These are phyloP conservation scores for Haberlea rhodopensis DNA, from an alignment of 257 asterid species.

Conservation along the genomic window DNA sequence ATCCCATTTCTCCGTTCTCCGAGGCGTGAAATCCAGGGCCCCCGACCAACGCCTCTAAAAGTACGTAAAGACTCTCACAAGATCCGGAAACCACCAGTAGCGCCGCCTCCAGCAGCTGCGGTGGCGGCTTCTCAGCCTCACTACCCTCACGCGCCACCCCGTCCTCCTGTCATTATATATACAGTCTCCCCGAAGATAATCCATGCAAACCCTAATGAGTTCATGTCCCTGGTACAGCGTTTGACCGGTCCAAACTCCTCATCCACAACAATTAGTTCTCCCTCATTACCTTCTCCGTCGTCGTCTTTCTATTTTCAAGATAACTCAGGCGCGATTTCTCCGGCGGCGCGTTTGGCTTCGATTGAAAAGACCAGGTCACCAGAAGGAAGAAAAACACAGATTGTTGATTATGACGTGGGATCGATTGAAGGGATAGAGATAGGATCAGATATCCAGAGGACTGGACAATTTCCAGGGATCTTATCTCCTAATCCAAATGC, in stretches of 20 bases:
- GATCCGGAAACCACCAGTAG: constrained; percentile 74
- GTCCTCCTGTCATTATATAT: constrained; percentile 86
- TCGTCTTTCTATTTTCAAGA: constrained; percentile 28
- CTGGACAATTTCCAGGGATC: constrained; percentile 58
- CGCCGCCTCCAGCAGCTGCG: constrained; percentile 32
- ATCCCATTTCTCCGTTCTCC: constrained; percentile 53
- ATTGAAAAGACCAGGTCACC: constrained; percentile 54
- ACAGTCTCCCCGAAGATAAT: constrained; percentile 89
- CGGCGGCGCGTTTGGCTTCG: constrained; percentile 84
- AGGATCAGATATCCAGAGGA: constrained; percentile 37
- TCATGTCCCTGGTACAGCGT: constrained; percentile 90
- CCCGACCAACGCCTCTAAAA: constrained; percentile 79
- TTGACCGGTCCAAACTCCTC: constrained; percentile 66
- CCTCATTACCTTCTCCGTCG: constrained; percentile 21
- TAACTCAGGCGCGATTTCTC: constrained; percentile 52
- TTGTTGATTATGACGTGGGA: constrained; percentile 15
- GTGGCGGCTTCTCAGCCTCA: constrained; percentile 12
- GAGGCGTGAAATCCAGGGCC: constrained; percentile 72
- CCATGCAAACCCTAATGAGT: constrained; percentile 96
- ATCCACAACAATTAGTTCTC: constrained; percentile 7
- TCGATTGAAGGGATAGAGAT: constrained; percentile 31
- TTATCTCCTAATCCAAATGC: constrained; percentile 84
- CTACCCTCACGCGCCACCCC: constrained; percentile 45
- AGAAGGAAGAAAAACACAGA: constrained; percentile 31
- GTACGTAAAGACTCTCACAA: constrained; percentile 83